Base-by-base conservation (phyloP, 257 asterid species). In the Solanum virginianum region DNA sequence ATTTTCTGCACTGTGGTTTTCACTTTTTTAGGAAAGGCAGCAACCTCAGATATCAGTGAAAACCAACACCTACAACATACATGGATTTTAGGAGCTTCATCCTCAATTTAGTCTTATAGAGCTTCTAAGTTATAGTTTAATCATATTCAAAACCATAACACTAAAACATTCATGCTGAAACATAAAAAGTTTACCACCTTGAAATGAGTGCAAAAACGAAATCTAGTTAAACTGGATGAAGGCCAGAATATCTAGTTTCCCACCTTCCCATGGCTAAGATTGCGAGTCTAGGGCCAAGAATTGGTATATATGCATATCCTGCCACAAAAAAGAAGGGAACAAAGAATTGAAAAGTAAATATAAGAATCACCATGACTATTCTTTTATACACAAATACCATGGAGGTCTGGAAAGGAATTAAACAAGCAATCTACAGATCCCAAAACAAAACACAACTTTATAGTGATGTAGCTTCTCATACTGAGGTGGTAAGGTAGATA, bases 301-400 rank as follows among this genome's bases (percentile, higher is more conserved):
- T 16, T 68, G 85, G 45, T 82, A 66, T 45, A 82, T 68, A 14
- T 32, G n/a, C 15, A 24, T 14, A 66, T 63, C 85, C 80, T 83
- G 80, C 69, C 80, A 83, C 49, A 47, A 49, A 74, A 18, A 18
- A 59, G 51, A 74, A 56, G 47, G 77, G 62, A 75, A 57, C 88
- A 88, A 80, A 86, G 79, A 88, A 47, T 87, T 89, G 90, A 63
- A 84, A 68, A 75, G 71, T 13, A 10, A 24, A 74, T 39, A 74
- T 63, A 83, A 53, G 43, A 51, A 14, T 45, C 36, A 83, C 22
- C 53, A 75, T 80, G n/a, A 26, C 47, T 26, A 70, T 22, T 32
- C 47, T 5, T 16, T 45, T 41, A 6, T 54, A 65, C 16, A 32
- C 41, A 49, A 60, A 16, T 62, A 74, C 53, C 74, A 17, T 20